Evolutionary conservation across 73 alveolate genomes (phyloP), one percentile per base, ranked within the genome.

Genomic region (Paramecium sonneborni): DNA sequence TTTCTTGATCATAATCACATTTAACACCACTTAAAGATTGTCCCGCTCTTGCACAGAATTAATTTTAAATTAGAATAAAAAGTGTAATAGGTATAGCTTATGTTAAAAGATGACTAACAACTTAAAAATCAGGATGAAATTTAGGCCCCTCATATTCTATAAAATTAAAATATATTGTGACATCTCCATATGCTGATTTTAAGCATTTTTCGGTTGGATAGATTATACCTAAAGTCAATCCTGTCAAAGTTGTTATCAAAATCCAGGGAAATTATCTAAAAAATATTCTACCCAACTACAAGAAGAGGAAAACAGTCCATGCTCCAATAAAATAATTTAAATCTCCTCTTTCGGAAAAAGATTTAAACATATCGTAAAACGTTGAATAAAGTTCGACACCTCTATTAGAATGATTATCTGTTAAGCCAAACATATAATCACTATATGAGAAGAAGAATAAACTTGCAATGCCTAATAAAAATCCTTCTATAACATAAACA

Each of bases 1-100:
- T 79, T 79, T 79, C 90, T 24, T 79, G 12, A 79, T 79, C 90
- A 43, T 46, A 43, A 79, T 79, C 90, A 9, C 90, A 79, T 79
- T 79, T 79, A 23, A 79, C 90, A 23, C 90, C 90, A 79, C 41
- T 76, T 23, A 43, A 62, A 21, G 46, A 41, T 43, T 79, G 24
- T 3, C 76, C 90, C 5, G 76, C 90, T 23, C 44, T 38, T 8
- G 76, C 90, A 43, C 90, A 79, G 30, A 79, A 43, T 41, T 43
- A 10, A 79, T 79, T 79, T 79, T 79, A 46, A 1, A 79, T 43
- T 26, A 46, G 14, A 46, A 79, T 79, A 44, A 43, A 79, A 7
- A 79, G 55, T 43, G 90, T 44, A 9, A 79, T 79, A 0, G 90
- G 90, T 11, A 79, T 24, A 11, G 90, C 69, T 18, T 44, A 11